A percentile compares a stretch with the other conserved stretches of the same genome.
phyloP scores from a whole-genome alignment of 208 protist species.

The Willaertia magna region DNA sequence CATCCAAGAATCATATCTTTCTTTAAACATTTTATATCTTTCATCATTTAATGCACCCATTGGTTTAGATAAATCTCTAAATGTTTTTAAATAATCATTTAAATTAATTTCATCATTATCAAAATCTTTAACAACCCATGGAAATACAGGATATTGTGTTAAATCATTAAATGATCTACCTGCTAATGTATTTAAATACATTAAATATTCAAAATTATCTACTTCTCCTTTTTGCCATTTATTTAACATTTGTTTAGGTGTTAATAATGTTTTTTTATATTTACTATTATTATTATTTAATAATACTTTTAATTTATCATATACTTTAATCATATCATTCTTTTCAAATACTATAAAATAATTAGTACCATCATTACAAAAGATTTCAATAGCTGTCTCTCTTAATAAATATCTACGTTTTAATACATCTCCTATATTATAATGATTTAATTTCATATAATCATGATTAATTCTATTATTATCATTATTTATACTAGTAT shows the following conservation, averaged over 20 bases:
- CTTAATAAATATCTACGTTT: slow-evolving; percentile 35
- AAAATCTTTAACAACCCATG: slow-evolving; percentile 57
- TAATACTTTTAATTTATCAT: slow-evolving; percentile 18
- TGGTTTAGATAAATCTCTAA: slow-evolving; percentile 54
- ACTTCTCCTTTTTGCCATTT: slow-evolving; percentile 56
- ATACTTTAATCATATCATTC: slow-evolving; percentile 18
- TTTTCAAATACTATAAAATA: slow-evolving; percentile 35
- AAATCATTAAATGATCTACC: slow-evolving; percentile 59
- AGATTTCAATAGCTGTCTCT: slow-evolving; percentile 34
- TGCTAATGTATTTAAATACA: slow-evolving; percentile 57
- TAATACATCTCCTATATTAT: slow-evolving; percentile 27
- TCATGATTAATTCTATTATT: too few species aligned
- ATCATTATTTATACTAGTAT: background rate
- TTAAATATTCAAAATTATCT: slow-evolving; percentile 65
- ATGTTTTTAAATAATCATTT: slow-evolving; percentile 28
- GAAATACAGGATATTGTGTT: slow-evolving; percentile 66
- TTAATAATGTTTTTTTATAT: background rate
- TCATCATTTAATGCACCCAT: slow-evolving; percentile 45
- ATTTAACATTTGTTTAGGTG: slow-evolving; percentile 32
- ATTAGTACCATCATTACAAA: slow-evolving; percentile 29
- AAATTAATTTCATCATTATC: slow-evolving; percentile 32
- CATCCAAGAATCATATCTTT: slow-evolving; percentile 32
- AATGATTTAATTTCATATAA: too few species aligned
- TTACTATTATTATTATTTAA: slow-evolving; percentile 18
- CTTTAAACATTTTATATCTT: slow-evolving; percentile 28